Evolutionary conservation across 148 eudicot genomes (phyloP), one percentile per base, ranked within the genome.

Genomic region (Nepenthes gracilis): DNA sequence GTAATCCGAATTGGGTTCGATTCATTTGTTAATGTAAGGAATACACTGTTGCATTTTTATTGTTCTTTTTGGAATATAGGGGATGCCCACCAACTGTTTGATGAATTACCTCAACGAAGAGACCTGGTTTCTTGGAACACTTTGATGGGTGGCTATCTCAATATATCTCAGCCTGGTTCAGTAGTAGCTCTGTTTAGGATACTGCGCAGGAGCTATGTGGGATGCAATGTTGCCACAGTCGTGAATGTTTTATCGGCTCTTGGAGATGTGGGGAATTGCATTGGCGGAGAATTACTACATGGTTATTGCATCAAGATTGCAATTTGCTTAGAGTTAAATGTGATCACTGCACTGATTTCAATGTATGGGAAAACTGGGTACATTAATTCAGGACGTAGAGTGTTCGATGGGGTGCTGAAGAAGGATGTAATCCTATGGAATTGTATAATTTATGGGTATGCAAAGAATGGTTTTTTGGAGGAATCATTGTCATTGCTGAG

Each of bases 51-150:
- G 62, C 71, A 67, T 14, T 73, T 66, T 40, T 77, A 77, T 63
- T 58, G 74, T 60, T 74, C 66, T 54, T 62, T 69, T 70, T 74
- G 81, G 36, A 12, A 43, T 33, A 53, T 73, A 47, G 55, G 36
- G 11, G 54, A 36, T 51, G 77, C 72, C 45, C 81, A 40, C 61
- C 74, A 60, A 34, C 34, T 77, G 72, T 77, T 77, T 64, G 81
- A 73, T 68, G 79, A 75, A 52, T 55, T 63, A 36, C 33, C 59
- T 12, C 36, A 54, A 33, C n/a, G 1, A 38, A 63, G 66, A n/a
- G 81, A 77, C 62, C 59, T 73, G 65, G 69, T 77, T 23, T 69
- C 81, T 0, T 77, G 77, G 72, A 72, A 70, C 63, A 70, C 66
- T 14, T 70, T 77, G 60, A 73, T 77, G 69, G 72, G 69, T 36